These are phyloP conservation scores for Diaporthe amygdali DNA, from an alignment of 2,329 filamentous ascomycete genomes.

Conservation along the genomic window DNA sequence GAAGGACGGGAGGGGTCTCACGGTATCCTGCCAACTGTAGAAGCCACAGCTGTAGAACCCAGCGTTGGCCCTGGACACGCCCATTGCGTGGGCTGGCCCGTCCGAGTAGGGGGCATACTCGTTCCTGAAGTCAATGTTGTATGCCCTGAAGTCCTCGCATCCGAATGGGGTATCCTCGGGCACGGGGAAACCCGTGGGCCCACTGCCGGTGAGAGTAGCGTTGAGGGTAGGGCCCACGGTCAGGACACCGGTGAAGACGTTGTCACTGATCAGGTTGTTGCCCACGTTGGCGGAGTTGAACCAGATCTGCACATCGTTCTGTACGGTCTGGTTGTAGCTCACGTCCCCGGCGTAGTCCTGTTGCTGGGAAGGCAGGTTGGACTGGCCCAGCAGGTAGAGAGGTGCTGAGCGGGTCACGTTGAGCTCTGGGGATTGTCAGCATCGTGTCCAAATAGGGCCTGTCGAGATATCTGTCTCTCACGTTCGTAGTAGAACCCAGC, in stretches of 20 bases:
- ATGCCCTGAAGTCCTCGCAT: constrained; percentile 66
- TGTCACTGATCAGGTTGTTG: constrained; percentile 52
- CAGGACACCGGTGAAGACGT: constrained; percentile 65
- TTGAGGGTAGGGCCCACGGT: constrained; percentile 69
- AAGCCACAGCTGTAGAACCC: constrained; percentile 72
- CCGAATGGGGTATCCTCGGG: constrained; percentile 67
- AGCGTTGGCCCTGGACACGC: constrained; percentile 66
- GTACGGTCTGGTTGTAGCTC: constrained; percentile 42
- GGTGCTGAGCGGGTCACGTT: constrained; percentile 68
- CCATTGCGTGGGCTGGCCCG: constrained; percentile 65
- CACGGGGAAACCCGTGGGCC: constrained; percentile 66
- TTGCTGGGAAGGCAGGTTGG: constrained; percentile 41
- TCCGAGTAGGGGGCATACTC: constrained; percentile 54
- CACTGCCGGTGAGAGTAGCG: constrained; percentile 64
- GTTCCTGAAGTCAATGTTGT: constrained; percentile 72
- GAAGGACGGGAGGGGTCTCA: constrained; percentile 30
- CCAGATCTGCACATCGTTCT: constrained; percentile 59
- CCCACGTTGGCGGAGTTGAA: constrained; percentile 62
- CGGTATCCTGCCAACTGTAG: constrained; percentile 72
- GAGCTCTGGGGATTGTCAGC: constrained; percentile 43
- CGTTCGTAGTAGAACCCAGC: constrained; percentile 65
- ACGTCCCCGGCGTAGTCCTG: constrained; percentile 44
- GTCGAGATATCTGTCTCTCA: neutral
- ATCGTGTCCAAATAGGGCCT: neutral
- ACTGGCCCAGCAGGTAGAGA: constrained; percentile 66